Evolutionary conservation across 2,329 filamentous ascomycete genomes (phyloP).

Genomic region (Stylonectria norvegica): DNA sequence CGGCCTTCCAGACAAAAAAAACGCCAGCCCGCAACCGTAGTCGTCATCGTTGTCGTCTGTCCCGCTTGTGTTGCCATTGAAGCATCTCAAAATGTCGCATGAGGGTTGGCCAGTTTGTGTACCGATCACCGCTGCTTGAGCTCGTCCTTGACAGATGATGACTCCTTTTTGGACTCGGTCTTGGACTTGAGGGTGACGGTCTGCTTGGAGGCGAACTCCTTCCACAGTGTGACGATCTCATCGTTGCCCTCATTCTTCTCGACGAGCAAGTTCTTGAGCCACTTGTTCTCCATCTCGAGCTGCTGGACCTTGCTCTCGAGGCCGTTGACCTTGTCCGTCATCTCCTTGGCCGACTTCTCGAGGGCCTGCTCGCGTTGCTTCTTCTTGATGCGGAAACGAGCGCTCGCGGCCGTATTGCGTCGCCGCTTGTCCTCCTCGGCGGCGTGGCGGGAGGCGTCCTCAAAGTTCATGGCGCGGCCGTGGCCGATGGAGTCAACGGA

Average conservation of each 20-base stretch:
- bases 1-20: not conserved
- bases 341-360: slow-evolving; percentile 77
- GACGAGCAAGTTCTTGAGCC: slow-evolving; percentile 75
- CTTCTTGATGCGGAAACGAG: slow-evolving; percentile 91
- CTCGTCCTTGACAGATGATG: slow-evolving; percentile 26
- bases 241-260: slow-evolving; percentile 71
- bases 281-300: slow-evolving; percentile 80
- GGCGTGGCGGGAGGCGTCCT: slow-evolving; percentile 68
- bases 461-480: slow-evolving; percentile 53
- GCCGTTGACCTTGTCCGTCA: slow-evolving; percentile 71
- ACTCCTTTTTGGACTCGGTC: slow-evolving; percentile 24
- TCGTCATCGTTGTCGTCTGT: slow-evolving; percentile 21
- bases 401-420: slow-evolving; percentile 83
- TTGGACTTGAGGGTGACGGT: slow-evolving; percentile 32
- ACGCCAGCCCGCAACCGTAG: slow-evolving; percentile 11
- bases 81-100: slow-evolving; percentile 1
- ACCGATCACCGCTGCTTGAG: not conserved
- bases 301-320: slow-evolving; percentile 72
- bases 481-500: no score
- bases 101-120: not conserved
- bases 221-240: slow-evolving; percentile 48
- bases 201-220: slow-evolving; percentile 44
- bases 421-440: slow-evolving; percentile 89
- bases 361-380: slow-evolving; percentile 89
- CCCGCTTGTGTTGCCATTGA: slow-evolving; percentile 8